Conservation (phyloP, 495 filamentous ascomycete species). For the Annulohypoxylon stygium region DNA sequence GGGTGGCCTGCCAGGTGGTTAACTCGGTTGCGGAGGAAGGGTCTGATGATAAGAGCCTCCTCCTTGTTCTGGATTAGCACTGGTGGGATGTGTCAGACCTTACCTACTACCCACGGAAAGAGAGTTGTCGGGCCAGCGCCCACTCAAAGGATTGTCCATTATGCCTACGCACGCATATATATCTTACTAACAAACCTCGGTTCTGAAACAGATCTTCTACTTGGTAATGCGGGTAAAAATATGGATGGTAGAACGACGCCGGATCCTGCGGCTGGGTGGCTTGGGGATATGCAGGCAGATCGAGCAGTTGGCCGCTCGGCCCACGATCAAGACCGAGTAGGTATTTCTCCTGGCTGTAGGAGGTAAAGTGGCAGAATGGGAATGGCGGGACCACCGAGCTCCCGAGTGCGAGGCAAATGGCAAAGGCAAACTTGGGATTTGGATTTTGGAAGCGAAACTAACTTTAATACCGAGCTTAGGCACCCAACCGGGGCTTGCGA, state of each 20-base stretch:
- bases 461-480: constrained; percentile 16
- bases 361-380: background rate
- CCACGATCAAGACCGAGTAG: background rate
- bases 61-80: constrained; percentile 40
- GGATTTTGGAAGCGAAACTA: background rate
- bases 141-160: background rate
- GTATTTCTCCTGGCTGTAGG: background rate
- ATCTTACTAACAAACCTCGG: background rate
- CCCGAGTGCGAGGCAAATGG: background rate
- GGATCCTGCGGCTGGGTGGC: background rate
- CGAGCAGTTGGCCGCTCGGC: background rate
- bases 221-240: background rate
- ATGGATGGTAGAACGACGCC: background rate
- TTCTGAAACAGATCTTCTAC: constrained; percentile 18
- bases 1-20: background rate
- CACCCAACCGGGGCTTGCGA: constrained; percentile 19
- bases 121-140: background rate
- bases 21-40: background rate
- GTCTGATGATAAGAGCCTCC: constrained; percentile 32
- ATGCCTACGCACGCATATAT: background rate
- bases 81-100: constrained; percentile 3
- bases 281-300: background rate
- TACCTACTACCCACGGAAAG: background rate
- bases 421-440: constrained; percentile 2
- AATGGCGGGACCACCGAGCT: constrained; percentile 4